These are phyloP conservation scores for Tolypocladium pustulatum DNA, from an alignment of 2,329 filamentous ascomycete species.

Conservation along the genomic window DNA sequence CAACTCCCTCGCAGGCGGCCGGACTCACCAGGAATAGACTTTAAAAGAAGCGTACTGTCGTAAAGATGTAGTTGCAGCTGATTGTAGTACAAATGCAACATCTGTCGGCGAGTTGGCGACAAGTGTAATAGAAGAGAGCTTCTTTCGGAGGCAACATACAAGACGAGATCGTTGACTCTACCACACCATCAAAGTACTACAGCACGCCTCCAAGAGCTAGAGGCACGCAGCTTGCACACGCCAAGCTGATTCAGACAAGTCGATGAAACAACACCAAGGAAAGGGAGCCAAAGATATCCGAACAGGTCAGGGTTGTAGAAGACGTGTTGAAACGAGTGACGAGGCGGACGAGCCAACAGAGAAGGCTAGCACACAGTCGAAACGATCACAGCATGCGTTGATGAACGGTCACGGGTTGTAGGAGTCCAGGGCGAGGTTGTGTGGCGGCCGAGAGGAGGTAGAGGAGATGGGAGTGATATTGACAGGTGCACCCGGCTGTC, in stretches of 20 bases:
- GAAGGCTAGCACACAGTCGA: background rate
- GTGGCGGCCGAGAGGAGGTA: background rate
- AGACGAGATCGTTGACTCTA: too few relatives aligned
- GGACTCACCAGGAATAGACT: background rate
- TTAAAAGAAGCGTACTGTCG: accelerated
- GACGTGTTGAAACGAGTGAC: background rate
- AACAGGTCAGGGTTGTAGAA: background rate
- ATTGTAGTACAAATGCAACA: background rate
- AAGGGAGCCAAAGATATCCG: background rate
- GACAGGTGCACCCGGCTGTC: background rate
- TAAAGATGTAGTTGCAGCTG: background rate
- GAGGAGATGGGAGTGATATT: accelerated
- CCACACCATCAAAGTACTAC: background rate
- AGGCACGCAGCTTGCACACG: background rate
- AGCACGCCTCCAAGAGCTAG: background rate
- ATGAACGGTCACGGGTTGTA: background rate
- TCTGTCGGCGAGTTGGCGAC: too few relatives aligned
- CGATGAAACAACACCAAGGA: background rate
- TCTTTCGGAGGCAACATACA: background rate
- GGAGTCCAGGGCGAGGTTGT: background rate
- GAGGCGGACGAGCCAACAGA: background rate
- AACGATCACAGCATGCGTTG: background rate
- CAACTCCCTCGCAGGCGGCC: background rate
- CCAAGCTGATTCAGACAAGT: background rate
- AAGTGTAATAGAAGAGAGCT: too few relatives aligned